Percentiles rank a stretch among this genome's conserved stretches.
phyloP scores from a whole-genome alignment of 805 yeast genomes.

The Metschnikowia proteae region DNA sequence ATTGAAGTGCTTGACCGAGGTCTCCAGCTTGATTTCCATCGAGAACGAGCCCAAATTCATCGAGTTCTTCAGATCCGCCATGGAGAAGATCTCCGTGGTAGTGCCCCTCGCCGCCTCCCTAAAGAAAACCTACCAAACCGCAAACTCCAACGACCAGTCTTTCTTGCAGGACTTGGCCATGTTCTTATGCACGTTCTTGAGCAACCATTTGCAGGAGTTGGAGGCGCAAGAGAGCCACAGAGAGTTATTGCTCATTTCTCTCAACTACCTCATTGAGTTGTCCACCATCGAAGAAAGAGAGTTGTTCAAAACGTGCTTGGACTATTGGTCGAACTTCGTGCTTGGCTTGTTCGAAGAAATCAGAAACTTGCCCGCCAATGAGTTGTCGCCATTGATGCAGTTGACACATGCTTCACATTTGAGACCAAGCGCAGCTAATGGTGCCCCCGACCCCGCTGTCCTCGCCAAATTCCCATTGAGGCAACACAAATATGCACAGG shows the following conservation, averaged over 20 bases:
- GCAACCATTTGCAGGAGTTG: constrained; percentile 63
- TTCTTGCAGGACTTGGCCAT: constrained; percentile 93
- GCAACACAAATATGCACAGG: constrained; percentile 74
- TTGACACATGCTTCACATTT: constrained; percentile 42
- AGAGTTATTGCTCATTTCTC: constrained; percentile 65
- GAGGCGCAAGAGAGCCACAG: constrained; percentile 52
- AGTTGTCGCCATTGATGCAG: constrained; percentile 74
- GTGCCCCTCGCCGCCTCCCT: constrained; percentile 66
- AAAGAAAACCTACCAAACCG: constrained; percentile 64
- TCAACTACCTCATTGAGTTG: constrained; percentile 75
- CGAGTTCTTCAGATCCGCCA: constrained; percentile 63
- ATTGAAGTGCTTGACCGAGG: constrained; percentile 90
- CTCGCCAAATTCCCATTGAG: constrained; percentile 79
- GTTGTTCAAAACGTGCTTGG: constrained; percentile 90
- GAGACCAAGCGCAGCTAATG: constrained; percentile 49
- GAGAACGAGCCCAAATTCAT: constrained; percentile 55
- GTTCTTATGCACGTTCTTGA: constrained; percentile 81
- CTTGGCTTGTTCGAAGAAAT: constrained; percentile 78
- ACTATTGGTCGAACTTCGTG: constrained; percentile 91
- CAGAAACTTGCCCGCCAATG: constrained; percentile 69
- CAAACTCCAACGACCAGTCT: constrained; percentile 82
- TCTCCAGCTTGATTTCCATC: constrained; percentile 62
- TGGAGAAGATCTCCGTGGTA: constrained; percentile 64
- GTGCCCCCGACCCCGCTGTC: constrained; percentile 82
- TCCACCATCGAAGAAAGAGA: constrained; percentile 94